These are phyloP conservation scores for Anacardium occidentale DNA, from an alignment of 345 rosid genomes.

Conservation along the genomic window DNA sequence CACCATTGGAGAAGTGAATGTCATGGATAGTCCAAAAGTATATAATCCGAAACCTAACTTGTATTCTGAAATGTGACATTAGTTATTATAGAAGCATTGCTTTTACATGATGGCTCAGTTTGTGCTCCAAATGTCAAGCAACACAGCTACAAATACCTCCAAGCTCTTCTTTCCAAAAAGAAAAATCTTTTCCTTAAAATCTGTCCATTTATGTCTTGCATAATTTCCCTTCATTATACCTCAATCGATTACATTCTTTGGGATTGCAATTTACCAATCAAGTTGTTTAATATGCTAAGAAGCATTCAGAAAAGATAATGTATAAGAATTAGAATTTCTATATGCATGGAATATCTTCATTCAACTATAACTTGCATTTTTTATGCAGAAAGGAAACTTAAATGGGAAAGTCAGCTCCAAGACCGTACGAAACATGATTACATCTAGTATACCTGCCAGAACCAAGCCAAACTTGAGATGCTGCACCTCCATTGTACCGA, in stretches of 20 bases:
- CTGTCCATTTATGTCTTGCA: not conserved
- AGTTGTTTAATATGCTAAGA: not conserved
- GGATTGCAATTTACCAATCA: not conserved
- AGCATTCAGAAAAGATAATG: not conserved
- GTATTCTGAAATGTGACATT: not conserved
- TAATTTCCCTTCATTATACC: not conserved
- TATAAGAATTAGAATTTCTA: not conserved
- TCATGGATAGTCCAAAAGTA: not conserved
- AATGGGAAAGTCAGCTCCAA: not conserved
- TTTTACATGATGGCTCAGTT: not conserved
- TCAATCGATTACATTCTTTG: not conserved
- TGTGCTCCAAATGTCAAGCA: not conserved
- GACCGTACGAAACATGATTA: not conserved
- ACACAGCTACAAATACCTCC: not conserved
- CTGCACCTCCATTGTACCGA: conserved; percentile 97
- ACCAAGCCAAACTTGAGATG: conserved; percentile 97
- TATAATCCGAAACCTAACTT: not conserved
- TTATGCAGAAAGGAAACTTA: not conserved
- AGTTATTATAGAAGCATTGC: not conserved
- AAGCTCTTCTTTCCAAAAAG: not conserved
- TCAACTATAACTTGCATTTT: not conserved
- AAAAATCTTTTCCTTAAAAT: not conserved
- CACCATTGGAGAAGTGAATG: not conserved
- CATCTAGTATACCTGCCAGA: conserved; percentile 70
- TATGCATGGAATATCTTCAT: not conserved